phyloP scores from a whole-genome alignment of 2,329 filamentous ascomycete species.

The Talaromyces amestolkiae region DNA sequence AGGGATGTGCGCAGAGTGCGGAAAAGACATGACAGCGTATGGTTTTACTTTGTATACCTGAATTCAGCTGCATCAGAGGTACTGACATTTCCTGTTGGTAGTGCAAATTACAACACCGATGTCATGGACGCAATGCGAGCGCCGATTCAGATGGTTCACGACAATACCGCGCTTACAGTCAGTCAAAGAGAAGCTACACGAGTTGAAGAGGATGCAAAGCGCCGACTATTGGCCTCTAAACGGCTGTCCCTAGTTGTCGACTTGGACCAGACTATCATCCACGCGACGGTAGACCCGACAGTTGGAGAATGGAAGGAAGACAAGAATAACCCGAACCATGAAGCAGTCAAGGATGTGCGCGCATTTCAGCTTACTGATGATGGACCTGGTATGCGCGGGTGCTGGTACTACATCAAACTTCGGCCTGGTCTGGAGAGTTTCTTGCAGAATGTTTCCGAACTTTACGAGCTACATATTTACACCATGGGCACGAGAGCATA shows the following conservation, averaged over 20 bases:
- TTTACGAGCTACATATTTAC: slow-evolving; percentile 97
- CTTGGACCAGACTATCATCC: slow-evolving; percentile 96
- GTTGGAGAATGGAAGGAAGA: slow-evolving; percentile 94
- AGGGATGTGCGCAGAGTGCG: slow-evolving; percentile 86
- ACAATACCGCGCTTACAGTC: slow-evolving; percentile 81
- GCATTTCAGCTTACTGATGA: slow-evolving; percentile 89
- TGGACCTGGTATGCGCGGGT: slow-evolving; percentile 69
- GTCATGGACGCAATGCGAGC: slow-evolving; percentile 77
- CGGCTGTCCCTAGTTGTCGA: slow-evolving; percentile 95
- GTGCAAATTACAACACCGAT: slow-evolving; percentile 76
- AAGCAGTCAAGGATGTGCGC: slow-evolving; percentile 82
- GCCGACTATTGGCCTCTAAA: slow-evolving; percentile 71
- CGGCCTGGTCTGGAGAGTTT: slow-evolving; percentile 83
- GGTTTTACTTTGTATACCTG: slow-evolving; percentile 22
- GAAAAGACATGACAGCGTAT: slow-evolving; percentile 89
- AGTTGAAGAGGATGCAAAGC: slow-evolving; percentile 82
- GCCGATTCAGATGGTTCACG: slow-evolving; percentile 91
- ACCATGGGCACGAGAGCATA: slow-evolving; percentile 99
- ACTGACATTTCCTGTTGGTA: slow-evolving; percentile 22
- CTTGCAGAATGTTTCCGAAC: slow-evolving; percentile 68
- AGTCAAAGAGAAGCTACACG: slow-evolving; percentile 76
- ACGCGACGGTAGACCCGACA: slow-evolving; percentile 94
- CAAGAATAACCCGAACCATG: slow-evolving; percentile 82
- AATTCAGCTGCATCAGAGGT: not conserved
- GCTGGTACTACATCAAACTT: slow-evolving; percentile 98